Base-by-base conservation (phyloP, 2,329 filamentous ascomycete species). In the Polytolypa hystricis region DNA sequence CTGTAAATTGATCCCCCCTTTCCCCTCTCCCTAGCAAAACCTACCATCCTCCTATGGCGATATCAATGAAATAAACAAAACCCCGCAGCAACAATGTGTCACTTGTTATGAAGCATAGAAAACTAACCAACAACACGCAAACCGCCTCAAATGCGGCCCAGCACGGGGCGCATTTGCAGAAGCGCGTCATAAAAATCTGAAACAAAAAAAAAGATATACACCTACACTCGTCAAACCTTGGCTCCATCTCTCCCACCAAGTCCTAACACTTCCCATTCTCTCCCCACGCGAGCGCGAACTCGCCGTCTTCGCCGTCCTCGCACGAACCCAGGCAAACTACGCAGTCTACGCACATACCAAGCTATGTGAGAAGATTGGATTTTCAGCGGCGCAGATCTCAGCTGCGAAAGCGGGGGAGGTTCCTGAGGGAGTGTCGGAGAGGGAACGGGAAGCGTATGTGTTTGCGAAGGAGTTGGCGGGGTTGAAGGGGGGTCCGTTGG, bases 231-330 rank as follows among this genome's bases (percentile, higher is more conserved):
- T 19, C 30, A 6, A 4, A 12, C 30, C 30, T 17, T 32, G 30
- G 30, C 30, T 32, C 30, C 15, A 6, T 17, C 30, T 32, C 17
- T 12, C 30, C 5, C 14, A 32, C 12, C 30, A 32, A 32, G 30
- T 32, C 6, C 12, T 32, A 32, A 7, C n/a, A 11, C 5, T 15
- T 17, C 30, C 30, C 4, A 5, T 17, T 17, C 30, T 32, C 12
- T 16, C 30, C 6, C 12, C 15, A n/a, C 30, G 30, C 14, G 30
- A 32, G n/a, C 30, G 30, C 14, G 30, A 32, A 16, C 30, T 32
- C 30, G 30, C 30, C 30, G 19, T 32, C 30, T 17, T 32, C 30
- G n/a, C 30, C 30, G 30, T 32, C 30, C 30, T 32, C 14, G 15
- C 30, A 4, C 14, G 17, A 12, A 32, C 30, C 4, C 6, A n/a